Evolutionary conservation across 345 rosid species (phyloP).

Genomic region (Gossypium bickii): DNA sequence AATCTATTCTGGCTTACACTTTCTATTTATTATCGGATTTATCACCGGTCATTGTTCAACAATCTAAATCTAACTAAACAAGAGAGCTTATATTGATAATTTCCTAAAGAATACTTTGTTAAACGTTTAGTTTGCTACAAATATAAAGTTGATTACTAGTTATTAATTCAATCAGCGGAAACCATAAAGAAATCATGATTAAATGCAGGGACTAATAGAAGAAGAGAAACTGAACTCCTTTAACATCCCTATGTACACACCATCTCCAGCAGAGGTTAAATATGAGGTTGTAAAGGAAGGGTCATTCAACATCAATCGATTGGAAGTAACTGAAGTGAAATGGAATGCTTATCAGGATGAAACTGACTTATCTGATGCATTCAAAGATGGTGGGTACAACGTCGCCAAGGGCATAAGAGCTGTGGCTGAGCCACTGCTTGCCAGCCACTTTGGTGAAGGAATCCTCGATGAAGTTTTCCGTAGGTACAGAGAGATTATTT

Average conservation of each 20-base stretch:
- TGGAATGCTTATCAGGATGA: slow-evolving; percentile 32
- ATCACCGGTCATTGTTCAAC: too few species aligned
- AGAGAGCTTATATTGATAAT: neutral
- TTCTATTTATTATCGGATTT: too few species aligned
- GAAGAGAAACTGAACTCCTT: slow-evolving; percentile 40
- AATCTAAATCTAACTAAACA: neutral
- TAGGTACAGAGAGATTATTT: slow-evolving; percentile 28
- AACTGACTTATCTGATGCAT: neutral
- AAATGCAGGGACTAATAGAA: slow-evolving; percentile 43
- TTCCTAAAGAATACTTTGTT: neutral
- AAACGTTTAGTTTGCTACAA: too few species aligned
- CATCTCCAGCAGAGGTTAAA: slow-evolving; percentile 43
- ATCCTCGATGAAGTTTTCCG: slow-evolving; percentile 33
- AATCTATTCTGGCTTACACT: too few species aligned
- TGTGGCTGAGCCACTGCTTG: slow-evolving; percentile 15
- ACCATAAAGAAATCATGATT: neutral
- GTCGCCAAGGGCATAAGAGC: slow-evolving; percentile 19
- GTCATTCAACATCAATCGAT: slow-evolving; percentile 31
- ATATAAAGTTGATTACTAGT: too few species aligned
- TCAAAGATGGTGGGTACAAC: slow-evolving; percentile 11
- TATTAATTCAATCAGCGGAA: neutral
- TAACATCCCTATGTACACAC: slow-evolving; percentile 49
- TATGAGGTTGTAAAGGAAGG: slow-evolving; percentile 36
- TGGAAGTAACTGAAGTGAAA: slow-evolving; percentile 34
- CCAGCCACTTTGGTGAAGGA: slow-evolving; percentile 23